Evolutionary conservation across 2,329 filamentous ascomycete species (phyloP), one percentile per base, ranked within the genome.

Genomic region (Colletotrichum sidae): DNA sequence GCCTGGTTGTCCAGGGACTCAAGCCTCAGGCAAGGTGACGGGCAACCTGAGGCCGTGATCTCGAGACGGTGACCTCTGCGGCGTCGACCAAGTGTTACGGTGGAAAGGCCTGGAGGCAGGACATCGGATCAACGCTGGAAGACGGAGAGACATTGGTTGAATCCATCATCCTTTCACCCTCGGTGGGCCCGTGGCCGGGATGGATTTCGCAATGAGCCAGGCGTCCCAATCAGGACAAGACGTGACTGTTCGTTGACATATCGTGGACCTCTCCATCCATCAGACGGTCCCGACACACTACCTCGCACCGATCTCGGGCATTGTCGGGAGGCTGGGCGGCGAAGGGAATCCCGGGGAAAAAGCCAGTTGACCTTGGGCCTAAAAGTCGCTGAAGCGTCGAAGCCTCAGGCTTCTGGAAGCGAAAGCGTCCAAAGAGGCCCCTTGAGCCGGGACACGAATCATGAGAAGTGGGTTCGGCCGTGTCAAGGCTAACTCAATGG

Each of bases 281-380:
- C 37, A 35, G 39, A 46, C 34, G 17, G 57, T 61, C 44, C 57
- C 57, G 56, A 56, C 62, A 65, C 47, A 57, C 54, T 57, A 52
- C 57, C 58, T 53, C 52, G 59, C 59, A 66, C 63, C 63, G 58
- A 66, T 63, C 63, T 66, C 63, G 63, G 63, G 63, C 63, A 63
- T 66, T 63, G 58, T 63, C 63, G 63, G 62, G 59, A 63, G 63
- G 46, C 53, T 63, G 58, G 59, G 35, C 58, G 51, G 58, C 47
- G 59, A 63, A 54, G 63, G 63, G 41, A 12, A 53, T 50, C 58
- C 52, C 44, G 39, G 63, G 37, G 41, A 55, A 15, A 56, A 35
- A 51, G 41, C 15, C 15, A 41, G 51, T 47, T 60, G 61, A 55
- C 35, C 38, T 60, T 55, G 50, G 44, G 38, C 25, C 25, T 5